Base-by-base conservation (phyloP, 805 yeast genomes). In the Candida rishiriensis region DNA sequence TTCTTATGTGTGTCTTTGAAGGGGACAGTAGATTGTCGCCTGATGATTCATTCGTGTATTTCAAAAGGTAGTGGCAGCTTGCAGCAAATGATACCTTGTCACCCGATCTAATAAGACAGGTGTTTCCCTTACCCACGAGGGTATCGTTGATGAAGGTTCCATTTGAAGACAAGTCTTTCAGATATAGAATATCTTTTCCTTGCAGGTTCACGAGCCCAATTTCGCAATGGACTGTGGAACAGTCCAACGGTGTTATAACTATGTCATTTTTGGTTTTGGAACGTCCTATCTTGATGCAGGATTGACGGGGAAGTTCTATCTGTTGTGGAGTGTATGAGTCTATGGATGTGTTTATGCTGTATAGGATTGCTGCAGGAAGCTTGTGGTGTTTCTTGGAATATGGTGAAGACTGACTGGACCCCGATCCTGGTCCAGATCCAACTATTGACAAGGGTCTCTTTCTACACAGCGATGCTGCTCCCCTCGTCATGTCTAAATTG, bases 141-240 rank as follows among this genome's bases (percentile, higher is more conserved):
- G 70, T 72, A 12, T 79, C 86, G 54, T 85, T 85, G 14, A 85
- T 69, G 51, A 69, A 81, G 0, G 87, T 78, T 1, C 91, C 90
- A 57, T 85, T 84, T 3, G 85, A 68, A 50, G 80, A 74, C 29
- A 68, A 51, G 59, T 84, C 91, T 3, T 77, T 71, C 10, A 83
- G 55, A 49, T 75, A 69, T 13, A 78, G 48, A 54, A 71, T 50
- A 15, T 66, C 68, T 32, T 63, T 65, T 3, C 65, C 55, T 17
- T 63, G 59, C 50, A 69, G 59, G 43, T 66, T 56, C 41, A 77
- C 65, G 5, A 75, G 61, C 3, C 72, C 60, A 10, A 84, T 59
- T 43, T 72, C 73, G 52, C 87, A 80, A 56, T 85, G 91, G 29
- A 69, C 66, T 0, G 87, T 78, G 0, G 89, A 83, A 9, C 83